phyloP scores from a whole-genome alignment of 352 stramenopile genomes.

The Phytophthora syringae region DNA sequence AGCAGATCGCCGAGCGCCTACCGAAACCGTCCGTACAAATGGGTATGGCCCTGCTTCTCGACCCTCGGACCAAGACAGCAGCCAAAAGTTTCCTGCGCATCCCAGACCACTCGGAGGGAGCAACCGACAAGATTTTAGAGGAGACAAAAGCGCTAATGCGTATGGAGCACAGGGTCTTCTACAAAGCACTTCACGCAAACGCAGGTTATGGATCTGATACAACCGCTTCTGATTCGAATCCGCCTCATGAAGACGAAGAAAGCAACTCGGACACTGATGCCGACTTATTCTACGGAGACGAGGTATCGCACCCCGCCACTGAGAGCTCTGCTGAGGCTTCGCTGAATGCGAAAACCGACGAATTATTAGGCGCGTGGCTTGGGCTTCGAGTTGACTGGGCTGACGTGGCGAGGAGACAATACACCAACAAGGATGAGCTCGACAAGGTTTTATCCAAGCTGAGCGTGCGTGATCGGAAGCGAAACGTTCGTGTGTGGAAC shows the following conservation, averaged over 20 bases:
- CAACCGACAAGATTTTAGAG: not conserved
- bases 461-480: no score
- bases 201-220: not conserved
- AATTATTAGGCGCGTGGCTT: no score
- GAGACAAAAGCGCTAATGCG: not conserved
- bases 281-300: not conserved
- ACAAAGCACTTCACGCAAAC: not conserved
- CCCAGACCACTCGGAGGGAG: not conserved
- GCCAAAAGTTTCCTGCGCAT: not conserved
- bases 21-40: not conserved
- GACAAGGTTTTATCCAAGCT: not conserved
- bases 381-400: no score
- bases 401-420: not conserved
- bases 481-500: constrained; percentile 12
- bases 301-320: not conserved
- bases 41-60: constrained; percentile 1
- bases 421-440: constrained; percentile 1
- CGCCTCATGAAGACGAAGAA: not conserved
- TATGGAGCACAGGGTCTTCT: not conserved
- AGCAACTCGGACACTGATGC: constrained; percentile 1
- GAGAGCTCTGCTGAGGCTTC: not conserved
- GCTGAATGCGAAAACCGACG: no score
- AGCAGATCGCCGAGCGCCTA: not conserved
- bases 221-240: not conserved
- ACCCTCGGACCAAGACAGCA: not conserved